phyloP scores from a whole-genome alignment of 2,329 filamentous ascomycete genomes.

The Colletotrichum brevisporum region DNA sequence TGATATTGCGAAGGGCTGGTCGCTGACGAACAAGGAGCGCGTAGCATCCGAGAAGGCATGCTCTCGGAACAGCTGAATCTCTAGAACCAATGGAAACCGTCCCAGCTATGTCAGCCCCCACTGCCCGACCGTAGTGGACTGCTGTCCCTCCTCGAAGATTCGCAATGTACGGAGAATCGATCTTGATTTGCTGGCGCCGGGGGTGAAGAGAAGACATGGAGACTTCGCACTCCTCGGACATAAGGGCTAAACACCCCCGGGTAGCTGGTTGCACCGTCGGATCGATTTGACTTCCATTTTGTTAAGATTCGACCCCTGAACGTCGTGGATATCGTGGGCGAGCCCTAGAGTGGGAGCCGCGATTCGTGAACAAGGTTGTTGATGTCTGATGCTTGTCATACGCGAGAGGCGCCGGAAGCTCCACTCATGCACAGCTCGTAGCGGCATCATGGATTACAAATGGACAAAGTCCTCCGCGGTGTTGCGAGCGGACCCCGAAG shows the following conservation, averaged over 20 bases:
- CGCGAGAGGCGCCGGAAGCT: neutral
- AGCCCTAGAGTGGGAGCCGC: conserved; percentile 12
- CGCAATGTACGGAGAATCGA: neutral
- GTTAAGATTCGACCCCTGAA: too few relatives aligned
- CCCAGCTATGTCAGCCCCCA: neutral
- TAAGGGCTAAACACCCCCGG: neutral
- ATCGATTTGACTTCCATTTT: neutral
- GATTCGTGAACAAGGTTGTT: neutral
- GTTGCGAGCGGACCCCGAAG: conserved; percentile 36
- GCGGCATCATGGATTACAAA: conserved; percentile 29
- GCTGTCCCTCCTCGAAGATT: neutral
- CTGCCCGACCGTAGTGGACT: neutral
- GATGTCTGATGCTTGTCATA: conserved; percentile 1
- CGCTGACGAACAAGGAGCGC: neutral
- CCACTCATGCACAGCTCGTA: conserved; percentile 30
- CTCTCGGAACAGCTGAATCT: conserved; percentile 12
- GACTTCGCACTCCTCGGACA: neutral
- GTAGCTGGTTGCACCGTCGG: conserved; percentile 15
- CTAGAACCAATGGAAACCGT: neutral
- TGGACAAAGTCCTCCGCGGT: conserved; percentile 12
- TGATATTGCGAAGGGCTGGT: neutral
- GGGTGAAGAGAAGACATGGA: neutral
- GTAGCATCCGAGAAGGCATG: neutral
- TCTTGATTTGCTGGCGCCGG: neutral
- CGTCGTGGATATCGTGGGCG: neutral